phyloP scores from a whole-genome alignment of 1,284 basidiomycete genomes.

The Leccinum solheimii region DNA sequence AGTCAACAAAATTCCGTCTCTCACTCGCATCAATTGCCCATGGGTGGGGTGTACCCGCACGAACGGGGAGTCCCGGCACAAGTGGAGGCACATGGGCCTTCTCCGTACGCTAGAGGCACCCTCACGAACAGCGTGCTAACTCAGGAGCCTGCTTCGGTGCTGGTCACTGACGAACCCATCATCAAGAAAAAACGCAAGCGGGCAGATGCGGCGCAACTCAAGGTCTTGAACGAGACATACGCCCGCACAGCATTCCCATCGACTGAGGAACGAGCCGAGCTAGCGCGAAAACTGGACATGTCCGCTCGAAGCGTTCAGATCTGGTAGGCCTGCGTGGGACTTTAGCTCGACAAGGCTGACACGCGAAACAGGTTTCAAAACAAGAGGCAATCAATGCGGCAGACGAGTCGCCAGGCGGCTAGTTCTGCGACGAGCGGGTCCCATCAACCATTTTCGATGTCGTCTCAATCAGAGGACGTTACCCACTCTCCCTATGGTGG shows the following conservation, averaged over 20 bases:
- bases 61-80: slow-evolving; percentile 36
- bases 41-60: slow-evolving; percentile 25
- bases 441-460: slow-evolving; percentile 53
- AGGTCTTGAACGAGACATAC: slow-evolving; percentile 78
- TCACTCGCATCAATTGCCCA: slow-evolving; percentile 32
- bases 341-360: slow-evolving; percentile 21
- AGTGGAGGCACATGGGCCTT: slow-evolving; percentile 37
- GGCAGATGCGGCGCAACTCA: slow-evolving; percentile 74
- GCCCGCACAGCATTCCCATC: slow-evolving; percentile 79
- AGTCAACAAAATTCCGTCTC: slow-evolving; percentile 29
- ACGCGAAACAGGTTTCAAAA: slow-evolving; percentile 72
- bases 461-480: slow-evolving; percentile 41
- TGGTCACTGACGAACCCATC: slow-evolving; percentile 53
- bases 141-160: slow-evolving; percentile 36
- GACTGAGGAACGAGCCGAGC: slow-evolving; percentile 75
- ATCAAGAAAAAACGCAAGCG: slow-evolving; percentile 86
- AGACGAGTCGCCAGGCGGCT: slow-evolving; percentile 65
- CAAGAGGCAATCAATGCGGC: slow-evolving; percentile 77
- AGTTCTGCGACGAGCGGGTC: slow-evolving; percentile 42
- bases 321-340: slow-evolving; percentile 51
- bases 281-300: slow-evolving; percentile 79
- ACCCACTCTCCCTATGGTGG: slow-evolving; percentile 34
- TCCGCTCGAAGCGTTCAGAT: slow-evolving; percentile 82
- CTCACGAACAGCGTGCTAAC: slow-evolving; percentile 36
- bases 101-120: slow-evolving; percentile 43